Evolutionary conservation across 768 basidiomycete genomes (phyloP).

Genomic region (Kondoa malvinella): DNA sequence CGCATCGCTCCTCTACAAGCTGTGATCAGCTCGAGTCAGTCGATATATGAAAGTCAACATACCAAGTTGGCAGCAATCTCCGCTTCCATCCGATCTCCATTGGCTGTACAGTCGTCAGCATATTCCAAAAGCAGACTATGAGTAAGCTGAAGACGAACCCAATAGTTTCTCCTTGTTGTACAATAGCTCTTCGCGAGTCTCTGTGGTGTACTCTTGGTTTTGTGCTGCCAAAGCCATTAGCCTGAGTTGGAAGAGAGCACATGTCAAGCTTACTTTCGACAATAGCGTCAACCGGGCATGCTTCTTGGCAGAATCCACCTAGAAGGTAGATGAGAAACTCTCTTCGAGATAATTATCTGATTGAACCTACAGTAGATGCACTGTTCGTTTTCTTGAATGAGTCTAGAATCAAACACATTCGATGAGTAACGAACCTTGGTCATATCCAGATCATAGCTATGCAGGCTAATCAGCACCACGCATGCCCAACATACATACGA

Average conservation of each 20-base stretch:
- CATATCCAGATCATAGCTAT: conserved; percentile 72
- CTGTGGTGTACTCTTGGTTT: conserved; percentile 94
- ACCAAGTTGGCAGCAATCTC: conserved; percentile 79
- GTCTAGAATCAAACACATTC: background rate
- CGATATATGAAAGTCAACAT: too few relatives aligned
- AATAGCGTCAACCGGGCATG: conserved; percentile 97
- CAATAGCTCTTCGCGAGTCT: conserved; percentile 91
- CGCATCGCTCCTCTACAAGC: background rate
- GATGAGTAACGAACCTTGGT: conserved; percentile 40
- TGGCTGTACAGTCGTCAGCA: conserved; percentile 29
- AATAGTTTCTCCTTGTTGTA: conserved; percentile 99
- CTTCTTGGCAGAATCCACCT: conserved; percentile 91
- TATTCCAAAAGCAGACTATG: background rate
- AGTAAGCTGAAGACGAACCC: conserved; percentile 22
- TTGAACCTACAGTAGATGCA: conserved; percentile 99
- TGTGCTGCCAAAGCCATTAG: conserved; percentile 44
- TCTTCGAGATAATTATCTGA: background rate
- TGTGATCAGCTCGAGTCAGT: too few relatives aligned
- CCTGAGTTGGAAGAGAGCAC: conserved; percentile 6
- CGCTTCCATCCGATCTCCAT: conserved; percentile 89
- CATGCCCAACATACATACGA: too few relatives aligned
- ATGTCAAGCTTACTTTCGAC: conserved; percentile 60
- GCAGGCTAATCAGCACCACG: conserved; percentile 10
- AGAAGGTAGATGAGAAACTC: background rate
- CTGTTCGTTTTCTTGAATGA: conserved; percentile 18